A percentile compares a stretch with the other conserved stretches of the same genome.
Evolutionary conservation across 345 rosid genomes (phyloP).

Genomic region (Aquilaria yunnanensis): DNA sequence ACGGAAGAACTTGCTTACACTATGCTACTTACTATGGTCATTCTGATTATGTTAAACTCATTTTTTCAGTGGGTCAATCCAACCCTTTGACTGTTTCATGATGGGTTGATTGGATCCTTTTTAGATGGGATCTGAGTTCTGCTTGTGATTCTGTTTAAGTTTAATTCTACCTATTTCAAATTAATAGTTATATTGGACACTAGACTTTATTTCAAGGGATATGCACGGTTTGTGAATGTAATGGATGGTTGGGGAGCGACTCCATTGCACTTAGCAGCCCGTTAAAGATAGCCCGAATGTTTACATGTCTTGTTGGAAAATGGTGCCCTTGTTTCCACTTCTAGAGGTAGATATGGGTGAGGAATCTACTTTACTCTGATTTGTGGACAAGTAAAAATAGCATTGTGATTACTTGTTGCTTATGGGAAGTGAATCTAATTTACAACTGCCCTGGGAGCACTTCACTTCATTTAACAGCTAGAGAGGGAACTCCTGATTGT

Average conservation of each 20-base stretch:
- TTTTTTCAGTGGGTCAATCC: constrained; percentile 73
- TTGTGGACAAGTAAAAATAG: background rate
- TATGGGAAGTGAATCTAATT: background rate
- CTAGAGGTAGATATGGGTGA: no score
- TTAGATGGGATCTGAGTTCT: no score
- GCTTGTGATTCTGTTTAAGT: no score
- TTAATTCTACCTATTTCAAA: no score
- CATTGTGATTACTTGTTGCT: no score
- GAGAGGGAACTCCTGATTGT: constrained; percentile 95
- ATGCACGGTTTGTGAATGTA: no score
- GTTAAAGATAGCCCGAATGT: no score
- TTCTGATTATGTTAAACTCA: constrained; percentile 67
- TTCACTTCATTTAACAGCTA: constrained; percentile 97
- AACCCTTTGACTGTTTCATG: constrained; percentile 82
- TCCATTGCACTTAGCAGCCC: no score
- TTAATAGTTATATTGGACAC: background rate
- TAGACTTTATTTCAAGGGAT: background rate
- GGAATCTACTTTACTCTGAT: no score
- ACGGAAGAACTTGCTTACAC: constrained; percentile 92
- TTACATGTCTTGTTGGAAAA: no score
- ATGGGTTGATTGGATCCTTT: constrained; percentile 21
- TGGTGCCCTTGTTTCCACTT: no score
- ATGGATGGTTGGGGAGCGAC: no score
- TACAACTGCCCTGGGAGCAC: constrained; percentile 84
- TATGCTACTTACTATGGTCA: constrained; percentile 93